Conservation (phyloP, 1,139 yeast genomes). For the Sugiyamaella japonica region DNA sequence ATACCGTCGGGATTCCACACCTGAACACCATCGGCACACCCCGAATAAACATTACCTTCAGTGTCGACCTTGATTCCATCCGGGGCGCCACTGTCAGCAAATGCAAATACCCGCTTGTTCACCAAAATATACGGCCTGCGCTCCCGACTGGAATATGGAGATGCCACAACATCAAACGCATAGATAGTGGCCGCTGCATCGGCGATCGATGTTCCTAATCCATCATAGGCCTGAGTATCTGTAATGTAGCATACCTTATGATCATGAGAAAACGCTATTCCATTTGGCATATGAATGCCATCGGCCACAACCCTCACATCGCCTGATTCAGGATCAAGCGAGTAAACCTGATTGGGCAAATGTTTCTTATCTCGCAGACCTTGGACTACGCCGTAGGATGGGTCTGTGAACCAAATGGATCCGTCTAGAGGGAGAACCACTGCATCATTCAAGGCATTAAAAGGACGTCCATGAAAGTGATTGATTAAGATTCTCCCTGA, state of each 20-base stretch:
- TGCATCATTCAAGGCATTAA: conserved; percentile 36
- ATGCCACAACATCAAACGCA: conserved; percentile 28
- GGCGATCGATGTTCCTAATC: conserved; percentile 21
- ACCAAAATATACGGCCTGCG: conserved; percentile 23
- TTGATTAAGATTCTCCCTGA: conserved; percentile 21
- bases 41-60: conserved; percentile 35
- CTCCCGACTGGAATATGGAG: conserved; percentile 17
- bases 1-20: conserved; percentile 36
- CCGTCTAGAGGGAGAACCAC: conserved; percentile 31
- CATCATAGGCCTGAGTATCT: conserved; percentile 30
- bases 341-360: conserved; percentile 35
- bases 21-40: conserved; percentile 36
- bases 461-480: conserved; percentile 31
- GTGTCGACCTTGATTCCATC: conserved; percentile 37
- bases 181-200: conserved; percentile 30
- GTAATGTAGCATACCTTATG: conserved; percentile 31
- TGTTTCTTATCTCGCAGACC: conserved; percentile 24
- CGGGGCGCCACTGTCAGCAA: conserved; percentile 34
- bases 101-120: conserved; percentile 34
- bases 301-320: conserved; percentile 34
- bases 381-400: conserved; percentile 32
- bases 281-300: conserved; percentile 33
- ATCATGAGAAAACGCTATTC: conserved; percentile 35
- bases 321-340: conserved; percentile 30
- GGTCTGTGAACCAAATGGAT: conserved; percentile 37